Evolutionary conservation across 192 early-diverging fungal species (phyloP).

Genomic region (Podila clonocystis): DNA sequence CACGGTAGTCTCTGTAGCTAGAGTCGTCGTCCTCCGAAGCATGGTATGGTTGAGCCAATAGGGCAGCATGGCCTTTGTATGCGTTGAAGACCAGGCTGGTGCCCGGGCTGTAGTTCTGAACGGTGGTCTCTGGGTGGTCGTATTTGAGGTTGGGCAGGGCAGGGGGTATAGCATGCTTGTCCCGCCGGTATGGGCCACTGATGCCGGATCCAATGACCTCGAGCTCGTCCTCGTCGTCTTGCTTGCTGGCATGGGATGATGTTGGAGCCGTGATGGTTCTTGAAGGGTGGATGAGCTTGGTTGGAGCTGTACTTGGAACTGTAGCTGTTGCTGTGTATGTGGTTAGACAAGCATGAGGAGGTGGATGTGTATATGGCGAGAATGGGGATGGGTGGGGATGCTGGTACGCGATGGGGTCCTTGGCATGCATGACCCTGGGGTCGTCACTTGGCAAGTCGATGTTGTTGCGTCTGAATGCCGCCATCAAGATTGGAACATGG

Average conservation of each 20-base stretch:
- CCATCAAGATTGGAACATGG: no score
- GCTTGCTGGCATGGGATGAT: slow-evolving; percentile 5
- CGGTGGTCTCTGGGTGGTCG: slow-evolving; percentile 17
- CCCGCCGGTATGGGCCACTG: slow-evolving; percentile 4
- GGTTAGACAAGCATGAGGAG: background rate
- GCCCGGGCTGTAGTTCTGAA: slow-evolving; percentile 42
- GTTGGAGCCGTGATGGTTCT: slow-evolving; percentile 3
- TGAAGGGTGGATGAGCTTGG: background rate
- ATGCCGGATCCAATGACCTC: slow-evolving; percentile 39
- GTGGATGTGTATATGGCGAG: background rate
- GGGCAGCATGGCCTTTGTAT: slow-evolving; percentile 11
- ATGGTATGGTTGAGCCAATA: slow-evolving; percentile 21
- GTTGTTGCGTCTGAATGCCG: no score
- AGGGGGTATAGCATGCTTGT: slow-evolving; percentile 1
- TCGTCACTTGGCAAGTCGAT: no score
- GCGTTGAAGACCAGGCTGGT: slow-evolving; percentile 44
- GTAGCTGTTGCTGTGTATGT: background rate
- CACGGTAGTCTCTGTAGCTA: background rate
- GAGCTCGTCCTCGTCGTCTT: slow-evolving; percentile 27
- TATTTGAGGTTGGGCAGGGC: slow-evolving; percentile 35
- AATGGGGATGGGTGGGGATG: background rate
- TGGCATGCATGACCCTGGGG: background rate
- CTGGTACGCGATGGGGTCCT: background rate
- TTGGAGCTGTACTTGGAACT: background rate
- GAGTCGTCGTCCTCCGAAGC: background rate